Evolutionary conservation across 2,329 filamentous ascomycete genomes (phyloP), one percentile per base, ranked within the genome.

Genomic region (Aureobasidium pullulans): DNA sequence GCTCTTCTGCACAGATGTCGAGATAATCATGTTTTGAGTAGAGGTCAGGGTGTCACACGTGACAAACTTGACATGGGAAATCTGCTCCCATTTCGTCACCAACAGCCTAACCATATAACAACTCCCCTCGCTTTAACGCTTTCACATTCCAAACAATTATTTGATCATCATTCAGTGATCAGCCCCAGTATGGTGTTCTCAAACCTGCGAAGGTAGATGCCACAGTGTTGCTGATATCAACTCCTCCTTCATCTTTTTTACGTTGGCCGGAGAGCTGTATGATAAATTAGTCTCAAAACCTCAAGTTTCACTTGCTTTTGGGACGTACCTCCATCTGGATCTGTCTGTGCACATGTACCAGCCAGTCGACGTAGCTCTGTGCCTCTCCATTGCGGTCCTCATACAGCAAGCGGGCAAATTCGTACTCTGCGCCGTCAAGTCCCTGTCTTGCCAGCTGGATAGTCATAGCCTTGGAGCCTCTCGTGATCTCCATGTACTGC

Each of bases 351-450:
- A 97, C 82, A 73, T 96, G 89, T 60, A 99, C 94, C 68, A 99
- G 79, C 94, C 94, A 99, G 76, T 99, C 94, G 36, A 97, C 94
- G 74, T 97, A 99, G 71, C 89, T 96, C 76, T 96, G 92, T 37
- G 94, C 94, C 76, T 99, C 94, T 66, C 96, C 96, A 73, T 97
- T 97, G 64, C 94, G 84, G 70, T 99, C 94, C 75, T 99, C 94
- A 34, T 96, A 85, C 65, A 99, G 75, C 75, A 95, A 79, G 57
- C 92, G 81, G 7, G 94, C 94, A 77, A 97, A 99, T 73, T 99
- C 94, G 68, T 91, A 97, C 73, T 99, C 94, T 3, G 92, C 90
- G 0, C 94, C 94, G 69, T 99, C 94, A 4, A 97, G 80, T 0
- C 92, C 92, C 74, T 97, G 94, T 61, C 94, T 79, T 7, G 94